A percentile compares a stretch with the other conserved stretches of the same genome.
These are phyloP conservation scores for Colletotrichum ledebouriae DNA, from an alignment of 2,329 filamentous ascomycete species.

Conservation along the genomic window DNA sequence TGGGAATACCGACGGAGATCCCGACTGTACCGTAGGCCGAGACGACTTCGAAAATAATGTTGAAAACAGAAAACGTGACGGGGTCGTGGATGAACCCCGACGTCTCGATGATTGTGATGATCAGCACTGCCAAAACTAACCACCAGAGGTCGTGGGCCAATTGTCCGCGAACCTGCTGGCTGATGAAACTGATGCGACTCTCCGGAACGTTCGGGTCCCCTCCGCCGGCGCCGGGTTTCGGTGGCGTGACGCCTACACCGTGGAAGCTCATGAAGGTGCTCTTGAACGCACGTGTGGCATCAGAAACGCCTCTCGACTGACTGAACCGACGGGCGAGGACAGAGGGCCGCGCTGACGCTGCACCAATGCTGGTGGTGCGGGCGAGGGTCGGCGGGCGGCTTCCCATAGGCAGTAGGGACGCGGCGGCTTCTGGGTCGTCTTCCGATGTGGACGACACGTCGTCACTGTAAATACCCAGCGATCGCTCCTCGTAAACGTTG, in stretches of 20 bases:
- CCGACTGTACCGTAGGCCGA: constrained; percentile 73
- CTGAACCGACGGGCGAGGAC: not conserved
- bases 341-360: not conserved
- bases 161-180: constrained; percentile 71
- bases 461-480: constrained; percentile 69
- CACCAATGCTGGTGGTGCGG: not conserved
- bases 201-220: constrained; percentile 18
- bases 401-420: not conserved
- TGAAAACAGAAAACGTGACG: constrained; percentile 69
- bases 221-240: not conserved
- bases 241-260: not conserved
- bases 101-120: constrained; percentile 73
- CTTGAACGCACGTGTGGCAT: not conserved
- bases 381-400: not conserved
- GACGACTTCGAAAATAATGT: constrained; percentile 70
- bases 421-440: not conserved
- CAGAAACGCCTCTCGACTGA: not conserved
- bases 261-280: not conserved
- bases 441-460: constrained; percentile 41
- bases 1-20: constrained; percentile 69
- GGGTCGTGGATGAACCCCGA: constrained; percentile 66
- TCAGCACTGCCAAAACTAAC: constrained; percentile 70
- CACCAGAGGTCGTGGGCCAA: constrained; percentile 77
- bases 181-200: constrained; percentile 62
- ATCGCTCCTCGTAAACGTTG: constrained; percentile 79